Conservation (phyloP, 2,329 filamentous ascomycete genomes). For the Berkeleyomyces rouxiae region DNA sequence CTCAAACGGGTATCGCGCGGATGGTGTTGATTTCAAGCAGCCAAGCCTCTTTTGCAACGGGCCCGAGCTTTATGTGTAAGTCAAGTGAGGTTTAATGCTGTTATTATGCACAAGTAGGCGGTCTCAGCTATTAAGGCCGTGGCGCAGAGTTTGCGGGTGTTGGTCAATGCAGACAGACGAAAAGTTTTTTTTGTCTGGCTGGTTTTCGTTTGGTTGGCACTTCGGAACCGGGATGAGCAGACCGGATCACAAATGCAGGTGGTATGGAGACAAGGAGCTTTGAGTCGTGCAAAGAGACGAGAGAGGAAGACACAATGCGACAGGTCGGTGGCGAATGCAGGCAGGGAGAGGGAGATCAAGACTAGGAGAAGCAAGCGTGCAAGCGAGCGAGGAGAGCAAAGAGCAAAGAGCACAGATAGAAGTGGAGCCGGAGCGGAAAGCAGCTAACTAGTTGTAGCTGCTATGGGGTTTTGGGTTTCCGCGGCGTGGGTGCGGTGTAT, state of each 20-base stretch:
- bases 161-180: constrained; percentile 10
- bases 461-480: neutral
- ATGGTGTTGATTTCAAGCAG: neutral
- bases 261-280: neutral
- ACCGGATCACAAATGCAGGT: neutral
- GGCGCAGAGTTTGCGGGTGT: neutral
- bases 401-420: neutral
- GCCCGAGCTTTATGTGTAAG: constrained; percentile 5
- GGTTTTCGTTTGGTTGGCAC: neutral
- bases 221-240: neutral
- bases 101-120: neutral
- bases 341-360: neutral
- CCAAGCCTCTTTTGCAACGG: constrained; percentile 1
- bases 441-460: neutral
- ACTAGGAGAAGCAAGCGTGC: neutral
- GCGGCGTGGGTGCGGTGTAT: neutral
- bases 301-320: constrained; percentile 1
- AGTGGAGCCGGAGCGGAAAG: neutral
- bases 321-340: constrained; percentile 4
- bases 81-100: constrained; percentile 3
- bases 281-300: neutral
- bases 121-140: constrained; percentile 1
- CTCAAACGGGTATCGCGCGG: constrained; percentile 1
- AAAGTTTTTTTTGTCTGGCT: constrained; percentile 5
- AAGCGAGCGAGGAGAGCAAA: neutral